Evolutionary conservation across 192 early-diverging fungal species (phyloP), one percentile per base, ranked within the genome.

Genomic region (Coemansia sp.): DNA sequence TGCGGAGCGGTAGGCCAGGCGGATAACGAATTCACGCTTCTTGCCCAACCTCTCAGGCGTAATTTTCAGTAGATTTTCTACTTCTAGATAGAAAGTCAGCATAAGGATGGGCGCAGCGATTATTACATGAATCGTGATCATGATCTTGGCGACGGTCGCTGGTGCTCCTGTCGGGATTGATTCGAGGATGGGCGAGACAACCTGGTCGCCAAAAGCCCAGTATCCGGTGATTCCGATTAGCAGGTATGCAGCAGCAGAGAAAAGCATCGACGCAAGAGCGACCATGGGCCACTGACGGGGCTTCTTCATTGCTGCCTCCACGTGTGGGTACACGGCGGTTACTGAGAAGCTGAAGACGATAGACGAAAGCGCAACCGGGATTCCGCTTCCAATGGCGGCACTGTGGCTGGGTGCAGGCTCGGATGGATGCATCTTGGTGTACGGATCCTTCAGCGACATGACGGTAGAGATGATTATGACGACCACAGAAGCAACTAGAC

Each of bases 261-360:
- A 70, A 13, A 71, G 59, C 79, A 91, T 84, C 6, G 85, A 83
- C 0, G 68, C 35, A 60, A 69, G 71, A 0, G 91, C 65, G 4
- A 90, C 92, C 8, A 62, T 83, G 20, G 83, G 75, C 85, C 90
- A 94, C 19, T 85, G 71, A 20, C 87, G 70, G 9, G 92, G 92
- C 46, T 88, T 70, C 35, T 67, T 76, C 92, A 94, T 92, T 42
- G 85, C 79, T 2, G 84, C 78, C 62, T 94, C 90, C 7, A 91
- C 86, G 59, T 94, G 89, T 2, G 92, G 87, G 58, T 92, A 94
- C 7, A 92, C 89, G 23, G 88, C 89, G 19, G 90, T 91, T 10
- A 91, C 92, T 32, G 85, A 72, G 53, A 83, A 92, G 20, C 88
- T 86, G 65, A 91, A 92, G 15, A 85, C 76, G 61, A 93, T 88